Conservation (phyloP, 805 yeast species). For the Starmerella vaccinii region DNA sequence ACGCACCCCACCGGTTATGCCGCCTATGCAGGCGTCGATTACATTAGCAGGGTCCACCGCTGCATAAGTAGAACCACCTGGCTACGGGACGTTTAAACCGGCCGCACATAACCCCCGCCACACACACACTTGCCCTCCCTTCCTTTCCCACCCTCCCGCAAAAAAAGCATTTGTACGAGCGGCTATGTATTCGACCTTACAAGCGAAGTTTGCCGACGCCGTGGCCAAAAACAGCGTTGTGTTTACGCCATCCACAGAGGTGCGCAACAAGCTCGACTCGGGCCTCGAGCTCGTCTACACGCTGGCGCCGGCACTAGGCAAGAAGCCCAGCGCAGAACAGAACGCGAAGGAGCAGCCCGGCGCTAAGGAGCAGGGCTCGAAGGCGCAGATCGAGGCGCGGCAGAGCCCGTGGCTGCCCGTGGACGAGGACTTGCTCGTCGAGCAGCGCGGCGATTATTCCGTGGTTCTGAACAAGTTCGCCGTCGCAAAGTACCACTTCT, state of each 20-base stretch:
- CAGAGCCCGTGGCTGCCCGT: slow-evolving; percentile 67
- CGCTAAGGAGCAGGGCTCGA: slow-evolving; percentile 3
- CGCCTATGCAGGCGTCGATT: background rate
- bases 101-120: too few relatives aligned
- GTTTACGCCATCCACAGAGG: slow-evolving; percentile 42
- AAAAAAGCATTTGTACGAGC: too few relatives aligned
- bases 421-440: slow-evolving; percentile 61
- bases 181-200: slow-evolving; percentile 23
- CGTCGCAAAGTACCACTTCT: slow-evolving; percentile 64
- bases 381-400: slow-evolving; percentile 1
- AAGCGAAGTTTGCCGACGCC: slow-evolving; percentile 39
- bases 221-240: slow-evolving; percentile 37
- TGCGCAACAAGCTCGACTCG: slow-evolving; percentile 27
- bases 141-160: too few relatives aligned
- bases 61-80: background rate
- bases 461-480: slow-evolving; percentile 82
- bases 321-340: too few relatives aligned
- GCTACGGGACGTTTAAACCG: too few relatives aligned
- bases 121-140: too few relatives aligned
- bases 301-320: slow-evolving; percentile 31
- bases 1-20: background rate
- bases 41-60: background rate
- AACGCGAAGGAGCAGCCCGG: too few relatives aligned
- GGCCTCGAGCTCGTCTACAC: slow-evolving; percentile 30
- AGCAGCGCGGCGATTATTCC: slow-evolving; percentile 44